Percentiles rank a stretch among this genome's conserved stretches.
phyloP scores from a whole-genome alignment of 2,329 filamentous ascomycete species.

The Claviceps sp. region DNA sequence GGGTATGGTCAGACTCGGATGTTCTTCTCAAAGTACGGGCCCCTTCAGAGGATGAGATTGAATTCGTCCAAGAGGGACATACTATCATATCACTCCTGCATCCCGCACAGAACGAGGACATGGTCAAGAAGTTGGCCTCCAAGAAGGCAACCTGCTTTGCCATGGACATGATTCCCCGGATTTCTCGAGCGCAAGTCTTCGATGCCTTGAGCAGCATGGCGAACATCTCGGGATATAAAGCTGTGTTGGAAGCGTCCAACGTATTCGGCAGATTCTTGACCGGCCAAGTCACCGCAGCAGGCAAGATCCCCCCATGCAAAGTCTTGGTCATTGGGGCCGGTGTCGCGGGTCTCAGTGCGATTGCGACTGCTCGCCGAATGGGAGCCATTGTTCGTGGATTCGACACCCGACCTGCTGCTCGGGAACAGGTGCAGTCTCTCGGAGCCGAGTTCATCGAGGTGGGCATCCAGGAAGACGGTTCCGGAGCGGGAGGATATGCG shows the following conservation, averaged over 20 bases:
- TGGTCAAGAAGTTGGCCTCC: constrained; percentile 60
- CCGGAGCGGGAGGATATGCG: constrained; percentile 74
- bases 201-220: constrained; percentile 88
- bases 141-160: constrained; percentile 67
- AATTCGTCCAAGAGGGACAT: constrained; percentile 52
- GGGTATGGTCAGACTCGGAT: constrained; percentile 62
- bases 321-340: constrained; percentile 83
- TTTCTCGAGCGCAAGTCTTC: constrained; percentile 78
- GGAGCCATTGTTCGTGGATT: constrained; percentile 85
- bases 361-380: constrained; percentile 73
- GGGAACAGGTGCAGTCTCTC: constrained; percentile 81
- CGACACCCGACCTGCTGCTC: constrained; percentile 75
- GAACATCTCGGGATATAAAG: constrained; percentile 89
- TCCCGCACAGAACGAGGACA: constrained; percentile 62
- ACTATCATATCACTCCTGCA: constrained; percentile 77
- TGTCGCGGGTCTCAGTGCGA: constrained; percentile 78
- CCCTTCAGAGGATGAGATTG: constrained; percentile 57
- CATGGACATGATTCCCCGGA: constrained; percentile 87
- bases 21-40: constrained; percentile 76
- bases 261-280: constrained; percentile 80
- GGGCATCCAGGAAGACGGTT: constrained; percentile 70
- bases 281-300: constrained; percentile 80
- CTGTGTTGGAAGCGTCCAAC: constrained; percentile 79
- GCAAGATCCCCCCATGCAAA: constrained; percentile 82
- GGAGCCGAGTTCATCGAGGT: constrained; percentile 87